Base-by-base conservation (phyloP, 2,329 filamentous ascomycete species). In the Tympanopsis confertula region DNA sequence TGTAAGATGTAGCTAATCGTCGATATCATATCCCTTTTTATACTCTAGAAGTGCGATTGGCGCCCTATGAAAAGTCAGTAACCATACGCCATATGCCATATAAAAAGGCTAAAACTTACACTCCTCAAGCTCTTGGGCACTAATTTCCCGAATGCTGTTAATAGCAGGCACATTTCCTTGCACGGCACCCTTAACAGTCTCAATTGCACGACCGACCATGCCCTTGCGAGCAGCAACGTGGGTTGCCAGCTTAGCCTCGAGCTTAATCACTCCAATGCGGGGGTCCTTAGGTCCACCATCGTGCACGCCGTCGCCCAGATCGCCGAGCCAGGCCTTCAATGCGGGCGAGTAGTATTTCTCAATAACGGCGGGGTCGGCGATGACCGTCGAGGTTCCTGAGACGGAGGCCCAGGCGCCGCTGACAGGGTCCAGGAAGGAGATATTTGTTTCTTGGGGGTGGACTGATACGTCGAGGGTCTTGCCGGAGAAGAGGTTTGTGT, bases 131-230 rank as follows among this genome's bases (percentile, higher is more conserved):
- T 76, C 71, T 37, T 56, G 45, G 57, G 68, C 59, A 26, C 54
- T 65, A 38, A 81, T 48, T 45, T 78, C 68, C 47, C 74, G 63
- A 42, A 79, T 52, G 53, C 72, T 74, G 50, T 77, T 78, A 20
- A 78, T 64, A 19, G 58, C 57, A 15, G 75, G 69, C 3, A 68
- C 56, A 47, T 70, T 62, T 10, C 75, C 75, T 5, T 65, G 72
- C 3, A 70, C 60, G 15, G 69, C 62, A 15, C 74, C 72, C 62
- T 78, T 78, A 0, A 72, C 70, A 37, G 76, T 59, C 50, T 80
- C 73, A 22, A 74, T 55, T 3, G 68, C 62, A 19, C 66, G 57
- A 1, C 70, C 67, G 20, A 78, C 42, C 3, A 66, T 48, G 13
- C 66, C 70, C 43, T 61, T 65, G 39, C 58, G 61, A 26, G 59